Base-by-base conservation (phyloP, 2,329 filamentous ascomycete species). In the Chaetomium globosum region DNA sequence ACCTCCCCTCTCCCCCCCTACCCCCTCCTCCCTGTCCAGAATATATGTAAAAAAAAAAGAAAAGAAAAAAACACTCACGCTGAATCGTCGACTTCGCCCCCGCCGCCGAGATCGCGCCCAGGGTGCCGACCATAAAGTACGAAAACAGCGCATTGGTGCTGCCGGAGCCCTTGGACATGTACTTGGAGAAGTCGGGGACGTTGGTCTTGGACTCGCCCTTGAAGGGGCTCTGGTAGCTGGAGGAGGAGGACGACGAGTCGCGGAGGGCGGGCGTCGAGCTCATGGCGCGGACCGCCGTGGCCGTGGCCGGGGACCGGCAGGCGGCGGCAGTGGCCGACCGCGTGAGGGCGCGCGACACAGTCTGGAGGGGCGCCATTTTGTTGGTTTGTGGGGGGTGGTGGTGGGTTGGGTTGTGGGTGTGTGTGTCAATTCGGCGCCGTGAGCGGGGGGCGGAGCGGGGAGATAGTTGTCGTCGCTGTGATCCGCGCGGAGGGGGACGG, bases 71-170 rank as follows among this genome's bases (percentile, higher is more conserved):
- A 64, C 64, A 83, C 90, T 78, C 87, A 99, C 95, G 94, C 86
- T 97, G 92, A 73, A 99, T 92, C 71, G 95, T 98, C 74, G 91
- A 92, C 89, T 99, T 99, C 78, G 94, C 95, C 76, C 94, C 94
- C 72, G 95, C 90, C 65, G 94, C 94, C 71, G 90, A 88, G 78
- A 98, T 85, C 75, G 95, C 90, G 77, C 95, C 95, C 85, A 99
- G 90, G 64, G 92, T 89, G 75, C 95, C 95, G 72, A 97, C 95
- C 92, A 98, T 97, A 82, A 99, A 98, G 87, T 99, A 99, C 75
- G 89, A 88, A 80, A 97, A 95, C 73, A 96, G 83, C 83, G 93
- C 90, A 82, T 96, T 97, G 75, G 84, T 83, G 72, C 82, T 85
- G 78, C 89, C 83, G 73, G 81, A 81, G 71, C 82, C 82, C 77